Evolutionary conservation across 495 filamentous ascomycete genomes (phyloP), one percentile per base, ranked within the genome.

Genomic region (Astrothelium macrocarpum): DNA sequence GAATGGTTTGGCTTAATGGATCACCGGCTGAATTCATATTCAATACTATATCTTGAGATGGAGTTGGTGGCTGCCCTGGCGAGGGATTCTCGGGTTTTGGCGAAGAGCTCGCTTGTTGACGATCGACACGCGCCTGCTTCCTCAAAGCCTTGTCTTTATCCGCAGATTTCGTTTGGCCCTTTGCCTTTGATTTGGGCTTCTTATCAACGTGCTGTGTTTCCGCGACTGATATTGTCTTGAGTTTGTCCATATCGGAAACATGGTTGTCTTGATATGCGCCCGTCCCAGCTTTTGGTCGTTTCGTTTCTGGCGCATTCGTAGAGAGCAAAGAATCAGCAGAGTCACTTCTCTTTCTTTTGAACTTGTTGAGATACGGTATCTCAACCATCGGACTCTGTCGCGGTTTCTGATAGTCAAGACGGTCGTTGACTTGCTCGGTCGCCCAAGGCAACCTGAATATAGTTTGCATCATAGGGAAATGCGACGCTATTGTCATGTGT

Each of bases 361-460:
- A 59, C 59, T 71, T 74, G 60, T 67, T 72, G 60, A 75, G 65
- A 42, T 70, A 26, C 2, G 73, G 67, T 18, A 75, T 70, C 18
- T 76, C 70, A 62, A 76, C 66, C 32, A 74, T 71, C 9, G 75
- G 73, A 56, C 49, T 56, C 49, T 56, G 49, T 29, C 49, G 49
- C 49, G 49, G 49, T 56, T 56, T 56, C 29, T 56, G 49, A 29
- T 56, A 56, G 49, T 56, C 49, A 20, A 56, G 49, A 29, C 49
- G 49, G 10, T 73, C 68, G 63, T 71, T 65, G 46, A 70, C 66
- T 34, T 67, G 64, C 45, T 75, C 73, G 64, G 71, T 68, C 61
- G 70, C 66, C 74, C 74, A 76, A 23, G 73, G 69, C 16, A 77
- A 67, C 29, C 73, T 67, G 65, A 75, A 76, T 43, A 77, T 72